Conservation (phyloP, 177 flowering plant species). For the Tripterygium wilfordii region DNA sequence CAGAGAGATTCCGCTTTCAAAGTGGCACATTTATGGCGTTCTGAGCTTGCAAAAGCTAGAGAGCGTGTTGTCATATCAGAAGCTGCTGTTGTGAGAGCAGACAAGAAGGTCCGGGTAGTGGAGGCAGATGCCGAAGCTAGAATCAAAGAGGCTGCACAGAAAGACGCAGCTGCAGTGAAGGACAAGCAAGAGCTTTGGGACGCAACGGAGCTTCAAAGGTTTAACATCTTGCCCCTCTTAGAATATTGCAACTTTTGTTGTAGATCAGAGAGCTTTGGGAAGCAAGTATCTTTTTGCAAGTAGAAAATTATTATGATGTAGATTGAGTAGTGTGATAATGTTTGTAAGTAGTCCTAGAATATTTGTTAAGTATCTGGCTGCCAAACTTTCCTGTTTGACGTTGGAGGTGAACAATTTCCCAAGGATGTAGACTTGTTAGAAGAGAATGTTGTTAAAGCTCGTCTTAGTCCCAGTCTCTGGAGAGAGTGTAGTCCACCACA, state of each 20-base stretch:
- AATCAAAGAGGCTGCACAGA: conserved; percentile 67
- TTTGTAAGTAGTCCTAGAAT: conserved; percentile 56
- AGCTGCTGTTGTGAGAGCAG: conserved; percentile 87
- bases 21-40: conserved; percentile 93
- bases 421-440: conserved; percentile 75
- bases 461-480: conserved; percentile 57
- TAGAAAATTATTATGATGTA: too few relatives aligned
- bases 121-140: conserved; percentile 75
- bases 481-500: conserved; percentile 37
- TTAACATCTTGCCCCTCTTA: conserved; percentile 3
- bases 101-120: conserved; percentile 79
- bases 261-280: too few relatives aligned
- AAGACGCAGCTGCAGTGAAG: conserved; percentile 55
- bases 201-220: conserved; percentile 95
- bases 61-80: conserved; percentile 84
- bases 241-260: background rate
- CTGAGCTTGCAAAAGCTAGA: conserved; percentile 97
- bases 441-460: conserved; percentile 87
- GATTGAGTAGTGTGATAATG: too few relatives aligned
- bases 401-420: too few relatives aligned
- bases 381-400: too few relatives aligned
- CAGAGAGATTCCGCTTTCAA: conserved; percentile 80
- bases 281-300: too few relatives aligned
- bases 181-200: conserved; percentile 75
- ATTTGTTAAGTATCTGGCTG: too few relatives aligned